A percentile compares a stretch with the other conserved stretches of the same genome.
phyloP scores from a whole-genome alignment of 768 basidiomycete genomes.

The Trametes meyenii region DNA sequence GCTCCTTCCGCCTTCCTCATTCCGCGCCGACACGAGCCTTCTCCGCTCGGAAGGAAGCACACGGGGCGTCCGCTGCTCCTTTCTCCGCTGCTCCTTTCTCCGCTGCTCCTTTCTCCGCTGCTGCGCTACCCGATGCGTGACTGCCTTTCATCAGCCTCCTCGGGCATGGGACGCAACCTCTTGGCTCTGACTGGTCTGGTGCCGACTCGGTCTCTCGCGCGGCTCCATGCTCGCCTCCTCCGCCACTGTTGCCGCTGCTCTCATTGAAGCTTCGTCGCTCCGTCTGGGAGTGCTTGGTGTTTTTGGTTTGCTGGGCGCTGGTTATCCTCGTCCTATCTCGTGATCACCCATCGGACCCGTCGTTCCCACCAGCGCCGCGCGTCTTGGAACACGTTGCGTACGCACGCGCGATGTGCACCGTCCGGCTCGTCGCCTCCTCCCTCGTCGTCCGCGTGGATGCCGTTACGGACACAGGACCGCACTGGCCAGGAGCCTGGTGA shows the following conservation, averaged over 20 bases:
- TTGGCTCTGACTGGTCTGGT: background rate
- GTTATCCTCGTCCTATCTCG: background rate
- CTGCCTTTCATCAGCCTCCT: background rate
- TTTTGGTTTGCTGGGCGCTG: background rate
- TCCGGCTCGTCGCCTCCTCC: background rate
- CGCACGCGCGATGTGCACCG: too few species aligned
- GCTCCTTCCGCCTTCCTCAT: background rate
- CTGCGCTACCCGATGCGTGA: conserved; percentile 7
- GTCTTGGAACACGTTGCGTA: conserved; percentile 6
- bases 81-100: conserved; percentile 12
- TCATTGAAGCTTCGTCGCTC: background rate
- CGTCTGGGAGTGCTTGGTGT: background rate
- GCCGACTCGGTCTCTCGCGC: background rate
- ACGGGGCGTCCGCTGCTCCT: background rate
- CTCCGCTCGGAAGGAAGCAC: conserved; percentile 5
- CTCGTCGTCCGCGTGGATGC: background rate
- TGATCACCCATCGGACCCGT: background rate
- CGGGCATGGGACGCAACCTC: conserved; percentile 4
- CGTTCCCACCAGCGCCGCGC: conserved; percentile 1
- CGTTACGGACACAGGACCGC: background rate
- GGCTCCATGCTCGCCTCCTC: background rate
- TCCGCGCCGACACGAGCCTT: conserved; percentile 8
- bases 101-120: conserved; percentile 2
- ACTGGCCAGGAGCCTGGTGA: conserved; percentile 6
- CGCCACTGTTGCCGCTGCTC: background rate